Conservation (phyloP, 2,329 filamentous ascomycete genomes). For the Amylocarpus encephaloides region DNA sequence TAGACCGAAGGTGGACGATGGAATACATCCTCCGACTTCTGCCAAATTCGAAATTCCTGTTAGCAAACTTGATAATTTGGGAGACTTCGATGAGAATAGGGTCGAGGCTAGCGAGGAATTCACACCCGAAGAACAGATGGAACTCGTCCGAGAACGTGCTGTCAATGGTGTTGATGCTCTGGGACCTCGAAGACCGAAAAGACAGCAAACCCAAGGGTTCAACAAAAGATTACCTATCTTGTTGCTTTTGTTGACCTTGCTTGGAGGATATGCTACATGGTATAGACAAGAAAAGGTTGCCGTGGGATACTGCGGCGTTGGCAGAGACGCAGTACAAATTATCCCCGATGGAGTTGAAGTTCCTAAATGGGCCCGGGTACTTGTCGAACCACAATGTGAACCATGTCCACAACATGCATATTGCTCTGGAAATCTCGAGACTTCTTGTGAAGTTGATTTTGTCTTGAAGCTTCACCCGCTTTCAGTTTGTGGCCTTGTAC, state of each 20-base stretch:
- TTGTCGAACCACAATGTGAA: constrained; percentile 78
- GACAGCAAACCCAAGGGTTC: constrained; percentile 40
- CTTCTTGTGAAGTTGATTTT: constrained; percentile 80
- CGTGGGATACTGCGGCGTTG: constrained; percentile 89
- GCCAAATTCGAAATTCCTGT: constrained; percentile 54
- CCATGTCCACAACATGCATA: constrained; percentile 85
- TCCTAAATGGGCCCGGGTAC: constrained; percentile 63
- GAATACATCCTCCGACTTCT: constrained; percentile 46
- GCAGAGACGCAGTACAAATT: constrained; percentile 47
- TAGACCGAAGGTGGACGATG: constrained; percentile 41
- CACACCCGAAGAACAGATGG: constrained; percentile 81
- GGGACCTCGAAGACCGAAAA: constrained; percentile 36
- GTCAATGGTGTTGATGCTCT: constrained; percentile 44
- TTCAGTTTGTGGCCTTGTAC: constrained; percentile 71
- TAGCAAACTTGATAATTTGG: constrained; percentile 34
- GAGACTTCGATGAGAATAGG: constrained; percentile 38
- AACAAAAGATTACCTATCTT: constrained; percentile 60
- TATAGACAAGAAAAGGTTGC: constrained; percentile 95
- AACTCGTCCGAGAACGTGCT: constrained; percentile 65
- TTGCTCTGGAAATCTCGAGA: constrained; percentile 72
- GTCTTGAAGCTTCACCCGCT: constrained; percentile 79
- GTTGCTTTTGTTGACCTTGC: constrained; percentile 62
- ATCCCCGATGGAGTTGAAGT: constrained; percentile 49
- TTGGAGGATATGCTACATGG: constrained; percentile 70
- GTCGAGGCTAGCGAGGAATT: constrained; percentile 83